Evolutionary conservation across 2,329 filamentous ascomycete genomes (phyloP), one percentile per base, ranked within the genome.

Genomic region (Thelonectria olida): DNA sequence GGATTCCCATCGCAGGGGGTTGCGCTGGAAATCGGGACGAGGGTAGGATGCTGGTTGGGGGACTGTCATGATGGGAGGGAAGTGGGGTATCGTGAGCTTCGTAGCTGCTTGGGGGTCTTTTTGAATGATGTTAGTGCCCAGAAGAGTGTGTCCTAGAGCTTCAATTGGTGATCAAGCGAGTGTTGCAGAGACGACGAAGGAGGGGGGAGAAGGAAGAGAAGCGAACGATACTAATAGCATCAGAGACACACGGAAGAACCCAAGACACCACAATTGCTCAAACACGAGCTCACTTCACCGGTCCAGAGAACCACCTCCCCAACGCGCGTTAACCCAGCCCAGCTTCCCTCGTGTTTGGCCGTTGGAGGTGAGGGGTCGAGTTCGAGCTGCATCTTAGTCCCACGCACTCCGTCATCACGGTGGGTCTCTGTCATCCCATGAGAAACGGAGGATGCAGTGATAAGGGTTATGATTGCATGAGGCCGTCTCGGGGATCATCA

Each of bases 21-120:
- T 74, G 55, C 88, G 86, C 54, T 84, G 72, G 73, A 90, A 90
- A 75, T 91, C 88, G 1, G 88, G 88, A 55, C 89, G 86, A 22
- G 88, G 89, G 67, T 91, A 90, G 7, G 53, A 28, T 6, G 59
- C 45, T 41, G 34, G 42, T 23, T 56, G 58, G 15, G 58, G 57
- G 41, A 39, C 34, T 48, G 67, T 68, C 69, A 72, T 73, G n/a
- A 51, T 61, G 42, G 25, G 13, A 12, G 27, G 12, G 20, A 47
- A n/a, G 17, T 19, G 22, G 27, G 54, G 36, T 13, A 19, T 28
- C 36, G 45, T 27, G 15, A 12, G 28, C 28, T 31, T 31, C 9
- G 28, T 31, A 12, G 31, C 31, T 34, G 31, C 15, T 13, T 15
- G 31, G 31, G 7, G 1, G 17, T 27, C 36, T 38, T 10, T 28